Base-by-base conservation (phyloP, 140 eudicot genomes). In the Flaveria floridana region DNA sequence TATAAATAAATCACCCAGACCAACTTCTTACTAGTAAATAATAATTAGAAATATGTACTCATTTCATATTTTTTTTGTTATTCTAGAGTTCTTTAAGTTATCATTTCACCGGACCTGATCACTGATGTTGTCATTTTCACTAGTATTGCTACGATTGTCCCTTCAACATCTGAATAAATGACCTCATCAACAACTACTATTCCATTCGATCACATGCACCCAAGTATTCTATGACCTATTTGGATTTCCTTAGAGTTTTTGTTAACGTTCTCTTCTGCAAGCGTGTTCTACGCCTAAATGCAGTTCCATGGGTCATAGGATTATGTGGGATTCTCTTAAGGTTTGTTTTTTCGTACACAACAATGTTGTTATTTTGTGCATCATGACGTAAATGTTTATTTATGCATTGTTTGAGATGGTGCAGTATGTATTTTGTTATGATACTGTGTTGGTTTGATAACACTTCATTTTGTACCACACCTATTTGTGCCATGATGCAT, bases 91-190 rank as follows among this genome's bases (percentile, higher is more conserved):
- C 1, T 79, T 87, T 28, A 76, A 84, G 71, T 48, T 87, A 64
- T 77, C 86, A 7, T 10, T 51, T 85, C 86, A 21, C 74, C 85
- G 1, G 39, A 30, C 7, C 39, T 30, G 39, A 30, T 30, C 6
- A 2, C 7, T 2, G 89, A 82, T 67, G 82, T 78, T n/a, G 84
- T 86, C 10, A 79, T 89, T 48, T 89, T 89, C 86, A 78, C 37
- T 15, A 80, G 68, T 59, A 75, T 53, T 39, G 65, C 73, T 4
- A 30, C 80, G 7, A 12, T 42, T 68, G 34, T 64, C 30, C 37
- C 81, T 63, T 69, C 25, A 23, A 23, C 25, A 11, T 10, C 74
- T 1, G 70, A 58, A 18, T 71, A 70, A 23, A 28, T 30, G 30
- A 37, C 84, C 16, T 14, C 81, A 19, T 72, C 84, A 10, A 4